Evolutionary conservation across 2,329 filamentous ascomycete species (phyloP), one percentile per base, ranked within the genome.

Genomic region (Neofusicoccum umdonicola): DNA sequence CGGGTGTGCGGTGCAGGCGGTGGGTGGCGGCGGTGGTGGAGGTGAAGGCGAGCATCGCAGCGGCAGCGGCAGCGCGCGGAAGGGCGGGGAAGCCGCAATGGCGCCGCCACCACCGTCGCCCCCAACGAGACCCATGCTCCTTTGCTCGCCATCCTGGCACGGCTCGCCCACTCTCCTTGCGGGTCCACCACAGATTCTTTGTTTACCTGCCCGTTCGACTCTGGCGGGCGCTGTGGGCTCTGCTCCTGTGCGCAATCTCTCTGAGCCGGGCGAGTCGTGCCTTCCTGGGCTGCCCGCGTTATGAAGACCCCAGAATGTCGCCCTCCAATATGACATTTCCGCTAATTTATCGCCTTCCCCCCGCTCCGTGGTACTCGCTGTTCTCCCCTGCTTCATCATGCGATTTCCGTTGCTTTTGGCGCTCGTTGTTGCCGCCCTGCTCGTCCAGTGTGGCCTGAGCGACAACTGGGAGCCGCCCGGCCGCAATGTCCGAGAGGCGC

Each of bases 401-500:
- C 62, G 51, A 22, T 41, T 48, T 13, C 42, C 12, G 15, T 50
- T 50, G 62, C 62, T 64, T 58, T 50, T 64, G 62, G 52, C 62
- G 17, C 37, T 58, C 12, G 42, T 27, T 13, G 17, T 58, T 31
- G 44, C 62, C 42, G 50, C 50, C 11, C n/a, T 63, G 15, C 42
- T 63, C 48, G 42, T 22, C 54, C 47, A 45, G 44, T 35, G 58
- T 51, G 60, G 51, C n/a, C 51, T 41, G 35, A 41, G 15, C 41
- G 5, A 45, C 27, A 31, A 39, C 39, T 69, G 63, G 47, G 57
- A 68, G 47, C 63, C 51, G 1, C 7, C 41, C 3, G n/a, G 62
- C 54, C 66, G 68, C 65, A 64, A 71, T 54, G 51, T 68, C 58
- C 45, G 22, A 17, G 45, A 50, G 34, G 58, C 58, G 3, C 63